phyloP scores from a whole-genome alignment of 2,329 filamentous ascomycete genomes.

The Cercospora sesami region DNA sequence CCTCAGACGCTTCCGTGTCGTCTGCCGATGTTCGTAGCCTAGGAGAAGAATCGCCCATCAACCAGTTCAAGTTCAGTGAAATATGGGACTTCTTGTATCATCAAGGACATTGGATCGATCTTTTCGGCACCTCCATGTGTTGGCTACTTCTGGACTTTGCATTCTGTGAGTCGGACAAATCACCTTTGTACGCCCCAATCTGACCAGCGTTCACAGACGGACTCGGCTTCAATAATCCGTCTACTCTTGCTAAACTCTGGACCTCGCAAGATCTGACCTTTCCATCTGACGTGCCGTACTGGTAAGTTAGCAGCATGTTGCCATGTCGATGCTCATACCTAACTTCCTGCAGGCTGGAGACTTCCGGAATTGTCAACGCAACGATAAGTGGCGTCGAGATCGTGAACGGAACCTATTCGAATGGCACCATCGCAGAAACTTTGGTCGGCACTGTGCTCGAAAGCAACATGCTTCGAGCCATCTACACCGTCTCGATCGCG shows the following conservation, averaged over 20 bases:
- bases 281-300: slow-evolving; percentile 16
- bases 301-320: not conserved
- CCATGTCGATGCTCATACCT: not conserved
- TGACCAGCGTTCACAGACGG: slow-evolving; percentile 16
- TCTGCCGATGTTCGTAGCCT: slow-evolving; percentile 11
- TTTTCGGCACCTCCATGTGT: slow-evolving; percentile 26
- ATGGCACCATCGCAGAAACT: slow-evolving; percentile 7
- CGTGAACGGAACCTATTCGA: not conserved
- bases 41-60: slow-evolving; percentile 23
- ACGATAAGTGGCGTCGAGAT: not conserved
- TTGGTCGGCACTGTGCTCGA: slow-evolving; percentile 23
- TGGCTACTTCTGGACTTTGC: slow-evolving; percentile 29
- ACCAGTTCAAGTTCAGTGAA: slow-evolving; percentile 21
- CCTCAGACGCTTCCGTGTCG: not conserved
- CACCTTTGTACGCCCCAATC: not conserved
- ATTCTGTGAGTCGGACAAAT: slow-evolving; percentile 17
- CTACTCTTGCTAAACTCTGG: slow-evolving; percentile 29
- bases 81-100: slow-evolving; percentile 25
- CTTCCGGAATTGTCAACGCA: slow-evolving; percentile 11
- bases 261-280: slow-evolving; percentile 15
- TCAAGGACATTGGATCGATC: slow-evolving; percentile 28
- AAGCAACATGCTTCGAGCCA: slow-evolving; percentile 26
- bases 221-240: slow-evolving; percentile 29
- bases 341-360: slow-evolving; percentile 7
- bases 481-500: slow-evolving; percentile 37